phyloP scores from a whole-genome alignment of 176 grass and related monocot genomes.

The Zoysia japonica region DNA sequence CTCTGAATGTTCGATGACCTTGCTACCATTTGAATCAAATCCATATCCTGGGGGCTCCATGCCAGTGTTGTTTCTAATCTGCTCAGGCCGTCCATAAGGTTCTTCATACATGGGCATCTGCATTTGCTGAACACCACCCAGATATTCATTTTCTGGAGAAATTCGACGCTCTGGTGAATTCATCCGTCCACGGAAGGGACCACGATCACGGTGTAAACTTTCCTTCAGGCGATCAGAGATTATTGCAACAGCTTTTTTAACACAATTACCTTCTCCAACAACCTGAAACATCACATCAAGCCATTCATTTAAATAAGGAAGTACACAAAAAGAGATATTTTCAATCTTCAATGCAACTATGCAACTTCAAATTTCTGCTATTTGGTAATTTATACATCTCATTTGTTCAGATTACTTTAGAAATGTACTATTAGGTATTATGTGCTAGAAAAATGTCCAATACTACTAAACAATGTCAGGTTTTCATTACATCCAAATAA shows the following conservation, averaged over 20 bases:
- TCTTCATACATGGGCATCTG: slow-evolving; percentile 59
- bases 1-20: slow-evolving; percentile 56
- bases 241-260: slow-evolving; percentile 80
- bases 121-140: slow-evolving; percentile 44
- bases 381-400: neutral
- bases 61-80: slow-evolving; percentile 58
- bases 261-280: slow-evolving; percentile 79
- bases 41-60: slow-evolving; percentile 68
- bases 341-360: neutral
- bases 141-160: slow-evolving; percentile 65
- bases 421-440: neutral
- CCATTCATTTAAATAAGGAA: neutral
- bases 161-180: slow-evolving; percentile 71
- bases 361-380: neutral
- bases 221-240: slow-evolving; percentile 90
- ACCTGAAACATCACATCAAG: slow-evolving; percentile 53
- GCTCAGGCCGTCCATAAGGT: slow-evolving; percentile 48
- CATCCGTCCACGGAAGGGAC: slow-evolving; percentile 65
- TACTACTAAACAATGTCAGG: neutral
- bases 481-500: neutral
- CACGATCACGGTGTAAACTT: slow-evolving; percentile 91
- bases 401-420: neutral
- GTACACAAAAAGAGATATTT: slow-evolving; percentile 2
- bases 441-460: neutral
- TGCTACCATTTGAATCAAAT: slow-evolving; percentile 77